phyloP scores from a whole-genome alignment of 2,329 filamentous ascomycete genomes.

The Cytospora piceae region DNA sequence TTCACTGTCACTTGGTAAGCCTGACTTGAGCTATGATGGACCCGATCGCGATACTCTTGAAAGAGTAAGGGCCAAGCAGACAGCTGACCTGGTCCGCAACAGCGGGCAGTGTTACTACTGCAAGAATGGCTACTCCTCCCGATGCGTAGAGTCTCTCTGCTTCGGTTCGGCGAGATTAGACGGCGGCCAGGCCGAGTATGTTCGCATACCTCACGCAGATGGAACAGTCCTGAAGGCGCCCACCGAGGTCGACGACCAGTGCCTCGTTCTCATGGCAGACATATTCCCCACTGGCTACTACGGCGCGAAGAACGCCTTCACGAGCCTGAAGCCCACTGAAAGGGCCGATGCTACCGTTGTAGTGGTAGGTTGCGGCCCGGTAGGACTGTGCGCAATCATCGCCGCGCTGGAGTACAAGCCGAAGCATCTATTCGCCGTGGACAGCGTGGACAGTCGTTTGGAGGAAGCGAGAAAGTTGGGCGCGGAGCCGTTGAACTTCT shows the following conservation, averaged over 20 bases:
- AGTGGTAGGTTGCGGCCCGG: conserved; percentile 81
- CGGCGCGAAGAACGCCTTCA: conserved; percentile 78
- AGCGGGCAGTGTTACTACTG: conserved; percentile 84
- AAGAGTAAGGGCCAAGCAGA: background rate
- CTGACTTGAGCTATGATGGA: background rate
- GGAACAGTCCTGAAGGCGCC: conserved; percentile 78
- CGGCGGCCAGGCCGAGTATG: conserved; percentile 81
- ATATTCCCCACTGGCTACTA: conserved; percentile 91
- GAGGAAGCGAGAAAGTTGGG: conserved; percentile 74
- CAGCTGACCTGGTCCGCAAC: background rate
- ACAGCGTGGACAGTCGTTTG: conserved; percentile 75
- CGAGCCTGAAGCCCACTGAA: conserved; percentile 50
- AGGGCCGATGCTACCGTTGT: conserved; percentile 72
- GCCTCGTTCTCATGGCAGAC: conserved; percentile 86
- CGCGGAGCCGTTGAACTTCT: conserved; percentile 82
- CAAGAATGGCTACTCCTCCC: conserved; percentile 72
- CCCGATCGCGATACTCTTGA: background rate
- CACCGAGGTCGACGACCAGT: conserved; percentile 70
- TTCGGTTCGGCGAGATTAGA: conserved; percentile 74
- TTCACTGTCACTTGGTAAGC: conserved; percentile 80
- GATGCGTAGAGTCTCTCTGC: conserved; percentile 70
- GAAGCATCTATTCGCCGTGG: conserved; percentile 76
- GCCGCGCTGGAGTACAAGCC: conserved; percentile 77
- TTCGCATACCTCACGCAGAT: conserved; percentile 80
- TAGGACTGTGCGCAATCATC: conserved; percentile 82